phyloP scores from a whole-genome alignment of 106 monocot genomes.

The Triglochin maritima region DNA sequence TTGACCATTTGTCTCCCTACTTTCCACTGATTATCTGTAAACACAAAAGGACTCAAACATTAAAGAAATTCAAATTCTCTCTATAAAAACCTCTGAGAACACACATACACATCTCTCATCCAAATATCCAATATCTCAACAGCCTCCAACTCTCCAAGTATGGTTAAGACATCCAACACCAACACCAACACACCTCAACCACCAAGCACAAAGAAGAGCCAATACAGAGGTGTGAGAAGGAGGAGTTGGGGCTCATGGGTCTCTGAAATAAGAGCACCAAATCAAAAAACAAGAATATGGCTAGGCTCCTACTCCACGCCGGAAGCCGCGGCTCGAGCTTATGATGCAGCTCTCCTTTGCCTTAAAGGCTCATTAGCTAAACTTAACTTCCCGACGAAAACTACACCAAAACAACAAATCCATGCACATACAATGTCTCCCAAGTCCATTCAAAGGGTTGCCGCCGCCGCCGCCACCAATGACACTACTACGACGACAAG shows the following conservation, averaged over 20 bases:
- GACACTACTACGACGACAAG: not conserved
- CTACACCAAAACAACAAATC: too few species aligned
- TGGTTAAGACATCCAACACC: too few species aligned
- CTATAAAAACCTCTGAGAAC: too few species aligned
- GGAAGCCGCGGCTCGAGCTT: conserved; percentile 45
- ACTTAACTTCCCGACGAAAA: conserved; percentile 34
- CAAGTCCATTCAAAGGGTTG: conserved; percentile 46
- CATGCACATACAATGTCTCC: conserved; percentile 22
- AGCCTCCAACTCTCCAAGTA: too few species aligned
- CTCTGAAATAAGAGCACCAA: conserved; percentile 53
- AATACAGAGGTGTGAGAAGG: conserved; percentile 55
- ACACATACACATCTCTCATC: too few species aligned
- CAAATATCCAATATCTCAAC: too few species aligned
- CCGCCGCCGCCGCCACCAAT: conserved; percentile 40
- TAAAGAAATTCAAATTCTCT: too few species aligned
- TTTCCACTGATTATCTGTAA: too few species aligned
- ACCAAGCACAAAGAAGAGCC: conserved; percentile 6
- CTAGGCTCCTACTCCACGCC: conserved; percentile 54
- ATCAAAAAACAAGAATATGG: conserved; percentile 53
- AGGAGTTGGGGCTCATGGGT: conserved; percentile 74
- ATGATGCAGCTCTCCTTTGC: conserved; percentile 41
- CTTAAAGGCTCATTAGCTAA: conserved; percentile 37
- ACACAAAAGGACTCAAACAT: too few species aligned
- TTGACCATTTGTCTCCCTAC: too few species aligned
- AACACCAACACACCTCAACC: too few species aligned